Conservation (phyloP, 2,329 filamentous ascomycete species). For the Sporothrix globosa region DNA sequence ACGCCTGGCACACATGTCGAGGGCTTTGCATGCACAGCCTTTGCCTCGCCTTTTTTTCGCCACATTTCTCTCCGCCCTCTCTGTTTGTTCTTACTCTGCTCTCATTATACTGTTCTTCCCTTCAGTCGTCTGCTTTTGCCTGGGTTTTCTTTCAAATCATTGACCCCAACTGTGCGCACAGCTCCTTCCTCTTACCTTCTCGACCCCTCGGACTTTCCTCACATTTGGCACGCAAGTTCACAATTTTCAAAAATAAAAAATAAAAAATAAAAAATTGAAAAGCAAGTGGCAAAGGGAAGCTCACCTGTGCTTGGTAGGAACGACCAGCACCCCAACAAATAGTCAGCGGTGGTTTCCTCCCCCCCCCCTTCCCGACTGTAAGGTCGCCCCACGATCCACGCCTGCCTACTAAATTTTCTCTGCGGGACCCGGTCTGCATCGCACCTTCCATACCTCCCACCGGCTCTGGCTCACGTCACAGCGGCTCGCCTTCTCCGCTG, state of each 20-base stretch:
- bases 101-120: neutral
- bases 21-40: slow-evolving; percentile 25
- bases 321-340: neutral
- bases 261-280: neutral
- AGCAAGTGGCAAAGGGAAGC: neutral
- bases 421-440: slow-evolving; percentile 26
- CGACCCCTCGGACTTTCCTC: neutral
- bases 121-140: neutral
- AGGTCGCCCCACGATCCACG: slow-evolving; percentile 28
- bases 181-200: neutral
- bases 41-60: slow-evolving; percentile 22
- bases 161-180: neutral
- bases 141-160: neutral
- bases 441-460: slow-evolving; percentile 25
- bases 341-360: slow-evolving; percentile 8
- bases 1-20: slow-evolving; percentile 15
- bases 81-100: neutral
- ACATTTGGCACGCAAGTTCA: too few species aligned
- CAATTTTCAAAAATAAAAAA: neutral
- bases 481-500: slow-evolving; percentile 5
- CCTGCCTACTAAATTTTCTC: slow-evolving; percentile 29
- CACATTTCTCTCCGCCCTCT: neutral
- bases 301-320: neutral
- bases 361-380: neutral
- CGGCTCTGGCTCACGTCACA: slow-evolving; percentile 22